Percentiles rank a stretch among this genome's conserved stretches.
Evolutionary conservation across 768 basidiomycete species (phyloP).

Genomic region (Russula griseocarnosa): DNA sequence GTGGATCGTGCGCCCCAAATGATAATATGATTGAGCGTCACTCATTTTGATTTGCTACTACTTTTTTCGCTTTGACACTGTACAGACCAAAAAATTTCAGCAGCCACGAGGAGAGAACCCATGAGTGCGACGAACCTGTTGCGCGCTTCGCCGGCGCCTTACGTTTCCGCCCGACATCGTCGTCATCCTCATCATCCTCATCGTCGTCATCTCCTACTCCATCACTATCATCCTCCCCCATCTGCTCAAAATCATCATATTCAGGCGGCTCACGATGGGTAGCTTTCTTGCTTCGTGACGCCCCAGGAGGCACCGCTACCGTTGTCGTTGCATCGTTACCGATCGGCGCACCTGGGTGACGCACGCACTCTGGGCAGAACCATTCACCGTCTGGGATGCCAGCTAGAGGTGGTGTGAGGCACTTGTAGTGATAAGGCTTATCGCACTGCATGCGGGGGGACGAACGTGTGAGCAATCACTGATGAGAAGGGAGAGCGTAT

Average conservation of each 20-base stretch:
- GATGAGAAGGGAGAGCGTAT: slow-evolving; percentile 6
- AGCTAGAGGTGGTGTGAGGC: slow-evolving; percentile 71
- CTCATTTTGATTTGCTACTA: slow-evolving; percentile 22
- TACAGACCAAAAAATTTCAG: not conserved
- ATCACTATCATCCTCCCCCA: slow-evolving; percentile 24
- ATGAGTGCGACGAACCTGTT: slow-evolving; percentile 35
- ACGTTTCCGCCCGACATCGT: slow-evolving; percentile 38
- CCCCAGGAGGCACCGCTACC: not conserved
- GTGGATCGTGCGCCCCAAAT: not conserved
- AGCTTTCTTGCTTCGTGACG: slow-evolving; percentile 10
- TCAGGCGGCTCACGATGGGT: not conserved
- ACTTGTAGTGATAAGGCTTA: slow-evolving; percentile 77
- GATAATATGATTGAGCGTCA: not conserved
- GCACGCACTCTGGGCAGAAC: slow-evolving; percentile 78
- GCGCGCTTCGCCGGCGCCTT: slow-evolving; percentile 43
- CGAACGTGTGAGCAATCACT: slow-evolving; percentile 5
- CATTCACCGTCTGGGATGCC: slow-evolving; percentile 85
- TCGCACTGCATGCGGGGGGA: slow-evolving; percentile 62
- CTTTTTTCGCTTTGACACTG: slow-evolving; percentile 42
- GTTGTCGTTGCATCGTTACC: slow-evolving; percentile 19
- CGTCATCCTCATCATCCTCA: not conserved
- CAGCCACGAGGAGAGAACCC: not conserved
- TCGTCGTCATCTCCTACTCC: slow-evolving; percentile 29
- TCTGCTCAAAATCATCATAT: slow-evolving; percentile 2
- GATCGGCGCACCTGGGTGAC: slow-evolving; percentile 52